These are phyloP conservation scores for Rhexocercosporidium sp. DNA, from an alignment of 2,329 filamentous ascomycete genomes.

Conservation along the genomic window DNA sequence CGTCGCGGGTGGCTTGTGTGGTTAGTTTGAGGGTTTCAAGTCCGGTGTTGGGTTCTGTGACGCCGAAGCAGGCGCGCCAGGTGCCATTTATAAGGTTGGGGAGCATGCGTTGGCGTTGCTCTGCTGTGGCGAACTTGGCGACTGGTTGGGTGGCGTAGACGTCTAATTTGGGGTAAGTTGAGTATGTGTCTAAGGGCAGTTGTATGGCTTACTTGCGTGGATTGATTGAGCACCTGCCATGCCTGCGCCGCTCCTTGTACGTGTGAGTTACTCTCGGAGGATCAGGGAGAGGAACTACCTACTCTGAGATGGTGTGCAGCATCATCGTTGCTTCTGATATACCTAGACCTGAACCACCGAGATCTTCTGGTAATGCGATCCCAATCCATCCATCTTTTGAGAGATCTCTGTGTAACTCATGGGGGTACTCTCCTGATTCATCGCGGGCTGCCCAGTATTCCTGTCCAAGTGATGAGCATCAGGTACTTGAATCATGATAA, in stretches of 20 bases:
- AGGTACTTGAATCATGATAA: neutral
- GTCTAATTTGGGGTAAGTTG: slow-evolving; percentile 41
- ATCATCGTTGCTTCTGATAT: slow-evolving; percentile 87
- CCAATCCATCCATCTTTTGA: slow-evolving; percentile 81
- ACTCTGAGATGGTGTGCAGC: slow-evolving; percentile 82
- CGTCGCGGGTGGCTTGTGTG: slow-evolving; percentile 66
- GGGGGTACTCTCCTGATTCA: slow-evolving; percentile 71
- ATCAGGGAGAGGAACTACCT: slow-evolving; percentile 16
- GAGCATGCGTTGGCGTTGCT: slow-evolving; percentile 68
- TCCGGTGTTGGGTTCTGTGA: slow-evolving; percentile 83
- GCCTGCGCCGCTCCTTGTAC: slow-evolving; percentile 65
- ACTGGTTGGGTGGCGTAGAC: slow-evolving; percentile 79
- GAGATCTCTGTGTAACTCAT: slow-evolving; percentile 76
- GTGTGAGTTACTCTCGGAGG: slow-evolving; percentile 70
- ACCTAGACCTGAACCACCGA: slow-evolving; percentile 76
- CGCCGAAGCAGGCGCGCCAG: slow-evolving; percentile 78
- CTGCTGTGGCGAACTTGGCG: slow-evolving; percentile 70
- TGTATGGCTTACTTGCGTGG: slow-evolving; percentile 52
- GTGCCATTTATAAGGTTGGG: slow-evolving; percentile 74
- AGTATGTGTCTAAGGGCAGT: neutral
- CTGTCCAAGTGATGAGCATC: slow-evolving; percentile 23
- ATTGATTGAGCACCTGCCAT: slow-evolving; percentile 73
- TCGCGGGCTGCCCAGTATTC: slow-evolving; percentile 80
- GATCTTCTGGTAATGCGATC: slow-evolving; percentile 75
- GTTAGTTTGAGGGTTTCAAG: slow-evolving; percentile 76